Base-by-base conservation (phyloP, 176 grass and related monocot genomes). In the Cymbopogon citratus region DNA sequence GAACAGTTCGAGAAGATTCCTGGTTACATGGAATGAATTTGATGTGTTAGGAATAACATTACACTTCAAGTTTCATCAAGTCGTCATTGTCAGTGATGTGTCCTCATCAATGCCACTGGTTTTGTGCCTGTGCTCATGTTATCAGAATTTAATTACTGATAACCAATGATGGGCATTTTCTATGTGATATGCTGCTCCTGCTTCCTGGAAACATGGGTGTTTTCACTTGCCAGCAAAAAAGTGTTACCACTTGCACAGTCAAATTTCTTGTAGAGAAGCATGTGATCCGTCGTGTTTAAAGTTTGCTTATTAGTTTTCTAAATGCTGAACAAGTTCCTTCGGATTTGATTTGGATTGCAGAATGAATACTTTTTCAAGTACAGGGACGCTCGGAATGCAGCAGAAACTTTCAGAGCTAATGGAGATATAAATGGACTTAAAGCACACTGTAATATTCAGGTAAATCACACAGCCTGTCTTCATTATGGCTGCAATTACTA, bases 351-450 rank as follows among this genome's bases (percentile, higher is more conserved):
- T 71, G 19, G 40, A 63, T 75, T 89, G 76, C 92, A 98, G 95
- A 95, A 92, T 89, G 79, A 90, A 65, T 89, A 83, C 63, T 95
- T 95, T 79, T 87, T 79, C 73, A 77, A 79, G 75, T 98, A 98
- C 84, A 95, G 80, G 87, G 60, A 78, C 19, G 82, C 93, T 21
- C 76, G 59, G 5, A 81, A 63, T 27, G 25, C 13, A 54, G 86
- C 68, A 57, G 28, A 45, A n/a, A 75, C 62, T 8, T 84, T 76
- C 67, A 1, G 76, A 57, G 0, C 10, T 44, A 73, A 14, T 7
- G 72, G 74, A 25, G 84, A 98, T 74, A 64, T 63, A 48, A 43
- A 73, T 79, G 77, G 76, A 51, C 92, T 98, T 78, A 16, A n/a
- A 35, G 23, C 45, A 21, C 73, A 88, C 73, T 98, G 95, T 84